Evolutionary conservation across 352 stramenopile genomes (phyloP).

Genomic region (Globisporangium splendens): DNA sequence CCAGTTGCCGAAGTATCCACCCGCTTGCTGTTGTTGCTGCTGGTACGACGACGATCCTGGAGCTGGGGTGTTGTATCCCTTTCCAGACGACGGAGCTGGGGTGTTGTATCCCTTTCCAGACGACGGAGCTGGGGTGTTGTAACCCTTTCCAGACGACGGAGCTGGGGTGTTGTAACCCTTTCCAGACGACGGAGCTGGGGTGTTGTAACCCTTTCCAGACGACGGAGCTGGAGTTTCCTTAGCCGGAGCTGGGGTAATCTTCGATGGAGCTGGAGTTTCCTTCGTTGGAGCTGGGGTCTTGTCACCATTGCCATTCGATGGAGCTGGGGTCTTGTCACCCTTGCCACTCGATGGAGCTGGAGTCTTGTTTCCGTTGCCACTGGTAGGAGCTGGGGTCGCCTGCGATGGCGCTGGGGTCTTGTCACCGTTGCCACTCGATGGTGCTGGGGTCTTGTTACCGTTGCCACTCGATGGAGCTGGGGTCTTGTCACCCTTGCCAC

Average conservation of each 20-base stretch:
- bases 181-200: conserved; percentile 1
- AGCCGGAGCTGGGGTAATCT: too few relatives aligned
- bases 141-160: neutral
- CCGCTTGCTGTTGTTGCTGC: conserved; percentile 9
- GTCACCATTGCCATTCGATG: too few relatives aligned
- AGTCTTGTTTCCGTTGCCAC: neutral
- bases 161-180: neutral
- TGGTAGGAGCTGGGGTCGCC: too few relatives aligned
- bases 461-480: neutral
- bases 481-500: neutral
- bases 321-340: neutral
- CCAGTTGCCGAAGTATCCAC: conserved; percentile 15
- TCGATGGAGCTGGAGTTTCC: neutral
- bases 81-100: neutral
- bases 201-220: neutral
- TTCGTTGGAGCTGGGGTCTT: too few relatives aligned
- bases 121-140: conserved; percentile 1
- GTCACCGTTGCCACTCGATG: too few relatives aligned
- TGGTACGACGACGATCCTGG: conserved; percentile 6
- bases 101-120: neutral
- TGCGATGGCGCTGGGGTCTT: too few relatives aligned
- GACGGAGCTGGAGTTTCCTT: neutral
- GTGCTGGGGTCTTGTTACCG: neutral
- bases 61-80: conserved; percentile 1
- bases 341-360: neutral